Conservation (phyloP, 75 land plant species). For the Cryptomeria japonica region DNA sequence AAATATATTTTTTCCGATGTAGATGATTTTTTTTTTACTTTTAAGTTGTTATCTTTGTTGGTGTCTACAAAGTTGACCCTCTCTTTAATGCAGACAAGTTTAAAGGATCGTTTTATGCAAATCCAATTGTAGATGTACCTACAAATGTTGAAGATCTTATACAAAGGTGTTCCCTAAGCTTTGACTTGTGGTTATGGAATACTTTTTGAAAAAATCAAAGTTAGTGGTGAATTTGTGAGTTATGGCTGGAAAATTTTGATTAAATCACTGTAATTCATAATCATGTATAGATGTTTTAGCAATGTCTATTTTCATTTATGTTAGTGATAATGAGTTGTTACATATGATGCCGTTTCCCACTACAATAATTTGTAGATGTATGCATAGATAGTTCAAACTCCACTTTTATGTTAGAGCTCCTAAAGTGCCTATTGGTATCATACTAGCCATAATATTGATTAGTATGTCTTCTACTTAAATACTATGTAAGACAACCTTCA, state of each 20-base stretch:
- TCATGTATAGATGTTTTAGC: neutral
- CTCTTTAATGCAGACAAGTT: conserved; percentile 50
- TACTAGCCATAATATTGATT: neutral
- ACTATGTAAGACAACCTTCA: neutral
- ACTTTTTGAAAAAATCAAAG: neutral
- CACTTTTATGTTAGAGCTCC: neutral
- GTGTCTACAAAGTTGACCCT: neutral
- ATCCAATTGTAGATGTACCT: conserved; percentile 85
- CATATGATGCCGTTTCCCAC: neutral
- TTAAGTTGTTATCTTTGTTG: neutral
- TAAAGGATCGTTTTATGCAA: conserved; percentile 97
- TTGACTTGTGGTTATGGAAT: neutral
- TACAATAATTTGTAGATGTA: neutral
- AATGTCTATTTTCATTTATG: neutral
- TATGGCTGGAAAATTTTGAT: neutral
- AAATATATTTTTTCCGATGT: neutral
- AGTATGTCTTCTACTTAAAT: neutral
- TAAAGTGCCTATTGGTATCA: neutral
- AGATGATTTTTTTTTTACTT: neutral
- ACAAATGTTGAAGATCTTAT: conserved; percentile 60
- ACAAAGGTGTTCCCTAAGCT: conserved; percentile 39
- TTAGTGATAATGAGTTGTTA: neutral
- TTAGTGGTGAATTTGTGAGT: neutral
- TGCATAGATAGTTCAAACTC: neutral
- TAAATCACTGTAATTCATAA: neutral